Evolutionary conservation across 108 stramenopile genomes (phyloP).

Genomic region (Skeletonema menzelii): DNA sequence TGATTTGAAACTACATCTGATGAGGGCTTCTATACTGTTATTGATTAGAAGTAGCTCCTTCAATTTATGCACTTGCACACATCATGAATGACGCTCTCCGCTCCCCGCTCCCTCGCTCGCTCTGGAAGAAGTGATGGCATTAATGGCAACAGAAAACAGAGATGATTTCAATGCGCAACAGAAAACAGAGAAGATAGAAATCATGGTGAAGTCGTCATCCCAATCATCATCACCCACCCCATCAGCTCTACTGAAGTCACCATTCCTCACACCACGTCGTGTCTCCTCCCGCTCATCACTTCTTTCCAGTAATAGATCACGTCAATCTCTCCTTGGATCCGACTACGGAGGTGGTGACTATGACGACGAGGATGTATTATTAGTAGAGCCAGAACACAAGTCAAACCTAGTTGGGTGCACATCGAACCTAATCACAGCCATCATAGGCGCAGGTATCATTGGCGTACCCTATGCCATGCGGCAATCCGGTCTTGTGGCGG

Average conservation of each 20-base stretch:
- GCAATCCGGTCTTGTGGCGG: slow-evolving; percentile 70
- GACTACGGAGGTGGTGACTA: background rate
- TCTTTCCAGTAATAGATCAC: background rate
- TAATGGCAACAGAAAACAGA: no score
- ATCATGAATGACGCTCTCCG: no score
- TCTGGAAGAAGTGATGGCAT: no score
- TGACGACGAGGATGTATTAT: background rate
- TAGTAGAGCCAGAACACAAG: slow-evolving; percentile 60
- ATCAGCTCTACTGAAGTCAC: slow-evolving; percentile 2
- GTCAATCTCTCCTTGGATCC: background rate
- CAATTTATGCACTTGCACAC: no score
- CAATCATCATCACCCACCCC: background rate
- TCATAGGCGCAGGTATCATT: slow-evolving; percentile 86
- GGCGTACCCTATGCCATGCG: slow-evolving; percentile 84
- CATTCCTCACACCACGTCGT: slow-evolving; percentile 32
- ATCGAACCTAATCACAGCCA: slow-evolving; percentile 81
- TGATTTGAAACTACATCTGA: no score
- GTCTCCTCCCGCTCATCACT: slow-evolving; percentile 1
- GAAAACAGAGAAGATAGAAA: no score
- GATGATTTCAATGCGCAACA: no score
- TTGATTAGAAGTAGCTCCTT: no score
- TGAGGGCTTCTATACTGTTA: no score
- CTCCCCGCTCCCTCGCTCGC: no score
- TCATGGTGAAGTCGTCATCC: background rate
- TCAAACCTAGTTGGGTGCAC: slow-evolving; percentile 66